Evolutionary conservation across 805 yeast genomes (phyloP), one percentile per base, ranked within the genome.

Genomic region (Tetrapisispora fleetii): DNA sequence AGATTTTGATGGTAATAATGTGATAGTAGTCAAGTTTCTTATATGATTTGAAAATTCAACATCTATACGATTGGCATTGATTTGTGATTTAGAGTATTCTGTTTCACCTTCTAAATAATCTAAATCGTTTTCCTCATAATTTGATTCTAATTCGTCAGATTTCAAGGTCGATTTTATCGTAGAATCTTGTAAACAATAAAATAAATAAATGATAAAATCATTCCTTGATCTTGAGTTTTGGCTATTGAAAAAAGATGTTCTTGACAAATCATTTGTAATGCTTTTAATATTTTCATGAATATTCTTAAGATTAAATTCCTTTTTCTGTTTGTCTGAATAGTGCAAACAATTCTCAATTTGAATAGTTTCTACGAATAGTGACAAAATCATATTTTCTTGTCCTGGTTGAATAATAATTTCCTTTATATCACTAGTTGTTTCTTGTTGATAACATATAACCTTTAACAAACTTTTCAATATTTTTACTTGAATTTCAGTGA

Each of bases 1-100:
- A 14, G 54, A 48, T 4, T 53, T 48, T 10, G 61, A 56, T 7
- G 75, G 75, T 18, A 70, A 48, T 2, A 52, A 33, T 0, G 59
- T 55, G 1, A 62, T 47, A 11, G 50, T 55, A 4, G 54, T 48
- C 19, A 54, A 47, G 2, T 54, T 45, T 7, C 55, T 28, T 16
- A 57, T 52, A 37, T 61, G 58, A 43, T 43, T 51, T 2, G 58
- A 54, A 19, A 58, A 11, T 5, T 3, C 18, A 3, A 8, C 11
- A 2, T 17, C 19, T 4, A 19, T 11, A 9, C 30, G 3, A 30
- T 13, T 14, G 1, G 6, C 10, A 8, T 33, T 11, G 10, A 13
- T 4, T 22, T 22, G 19, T 13, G 32, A 16, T 21, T 18, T 32
- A 3, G 52, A 45, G 2, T 36, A 38, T 21, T 52, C 36, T 13